phyloP scores from a whole-genome alignment of 2,329 filamentous ascomycete species.

The Aurifilum marmelostoma region DNA sequence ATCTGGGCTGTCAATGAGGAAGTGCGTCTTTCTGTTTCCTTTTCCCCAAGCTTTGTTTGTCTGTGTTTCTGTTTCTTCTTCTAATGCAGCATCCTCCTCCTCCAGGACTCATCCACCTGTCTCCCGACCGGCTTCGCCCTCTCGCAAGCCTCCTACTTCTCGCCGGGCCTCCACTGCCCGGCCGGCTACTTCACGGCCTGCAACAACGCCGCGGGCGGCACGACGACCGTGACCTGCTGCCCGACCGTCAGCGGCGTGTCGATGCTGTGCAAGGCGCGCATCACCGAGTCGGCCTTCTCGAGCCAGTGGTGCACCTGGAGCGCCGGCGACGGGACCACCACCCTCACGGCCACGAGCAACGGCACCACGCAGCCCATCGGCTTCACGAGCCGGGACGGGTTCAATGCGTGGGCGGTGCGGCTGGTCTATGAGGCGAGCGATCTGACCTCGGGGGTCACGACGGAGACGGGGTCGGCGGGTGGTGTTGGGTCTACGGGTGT shows the following conservation, averaged over 20 bases:
- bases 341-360: constrained; percentile 1
- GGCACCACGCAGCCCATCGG: neutral
- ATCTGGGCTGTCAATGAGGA: constrained; percentile 1
- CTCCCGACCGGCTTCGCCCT: constrained; percentile 7
- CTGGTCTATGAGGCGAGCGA: constrained; percentile 7
- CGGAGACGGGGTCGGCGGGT: neutral
- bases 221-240: constrained; percentile 1
- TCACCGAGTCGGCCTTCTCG: neutral
- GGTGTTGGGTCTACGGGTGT: no score
- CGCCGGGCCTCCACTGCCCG: constrained; percentile 5
- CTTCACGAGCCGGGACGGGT: neutral
- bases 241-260: constrained; percentile 5
- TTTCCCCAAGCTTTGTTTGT: neutral
- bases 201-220: neutral
- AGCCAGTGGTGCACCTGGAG: constrained; percentile 15
- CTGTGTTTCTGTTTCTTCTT: no score
- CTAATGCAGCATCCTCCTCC: neutral
- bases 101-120: constrained; percentile 1
- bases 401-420: constrained; percentile 9
- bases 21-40: neutral
- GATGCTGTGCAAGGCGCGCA: constrained; percentile 4
- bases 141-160: constrained; percentile 9
- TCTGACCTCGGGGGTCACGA: neutral
- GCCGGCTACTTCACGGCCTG: constrained; percentile 8
- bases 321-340: neutral